Base-by-base conservation (phyloP, 179 eudicot species). In the Beta corolliflora region DNA sequence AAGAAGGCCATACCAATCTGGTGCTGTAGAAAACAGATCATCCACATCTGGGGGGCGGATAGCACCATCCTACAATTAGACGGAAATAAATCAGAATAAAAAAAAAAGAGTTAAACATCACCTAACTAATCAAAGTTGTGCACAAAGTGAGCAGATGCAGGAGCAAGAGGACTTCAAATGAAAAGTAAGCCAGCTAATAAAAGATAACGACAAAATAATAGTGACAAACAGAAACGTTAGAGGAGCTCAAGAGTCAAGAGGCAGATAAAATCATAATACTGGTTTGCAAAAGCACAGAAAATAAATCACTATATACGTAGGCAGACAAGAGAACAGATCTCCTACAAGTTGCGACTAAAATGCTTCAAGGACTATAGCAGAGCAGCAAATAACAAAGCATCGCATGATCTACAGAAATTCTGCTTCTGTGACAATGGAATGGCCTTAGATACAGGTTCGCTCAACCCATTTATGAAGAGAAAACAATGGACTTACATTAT, bases 1-100 rank as follows among this genome's bases (percentile, higher is more conserved):
- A 19, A n/a, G 21, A 29, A 10, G n/a, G 11, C 16, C 75, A 18
- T 80, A 96, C 99, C 93, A 87, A 78, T 96, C 97, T 74, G 97
- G 97, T 48, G 99, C 97, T 52, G 98, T 94, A 53, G 99, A 96
- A 83, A 96, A 96, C 64, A 96, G 85, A 81, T 94, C 99, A 69
- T 91, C 94, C 85, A 96, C 88, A 64, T 94, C 97, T 56, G 84
- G 64, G 71, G 89, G 80, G 31, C 89, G 82, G 70, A 96, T 88
- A 71, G 92, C 87, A 72, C 97, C 99, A 88, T 90, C 93, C 99
- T 93, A 85, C 77, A 55, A 41, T 58, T 53, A 71, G 52, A 5
- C 16, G 46, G 29, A 19, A 60, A 81, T 44, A 54, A 65, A 23
- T 64, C 21, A 80, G 41, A 16, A 41, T 19, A 16, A 36, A 16